These are phyloP conservation scores for Suillus discolor DNA, from an alignment of 768 basidiomycete species.

Conservation along the genomic window DNA sequence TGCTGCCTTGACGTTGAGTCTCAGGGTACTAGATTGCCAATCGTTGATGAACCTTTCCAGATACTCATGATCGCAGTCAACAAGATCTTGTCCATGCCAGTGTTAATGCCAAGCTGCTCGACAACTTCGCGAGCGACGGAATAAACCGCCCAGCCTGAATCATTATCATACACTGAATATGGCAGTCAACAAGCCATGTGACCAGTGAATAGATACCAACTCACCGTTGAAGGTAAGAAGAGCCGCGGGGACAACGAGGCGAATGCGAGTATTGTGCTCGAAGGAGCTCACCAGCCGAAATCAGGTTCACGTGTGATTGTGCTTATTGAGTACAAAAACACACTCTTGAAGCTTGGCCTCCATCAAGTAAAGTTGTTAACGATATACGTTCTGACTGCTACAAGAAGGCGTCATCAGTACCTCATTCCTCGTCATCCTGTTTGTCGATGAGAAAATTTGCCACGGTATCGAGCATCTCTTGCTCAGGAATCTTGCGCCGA, in stretches of 20 bases:
- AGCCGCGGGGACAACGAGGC: background rate
- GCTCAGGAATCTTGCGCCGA: conserved; percentile 32
- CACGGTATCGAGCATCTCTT: conserved; percentile 42
- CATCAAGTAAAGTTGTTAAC: conserved; percentile 1
- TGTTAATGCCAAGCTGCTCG: background rate
- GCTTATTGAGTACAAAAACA: background rate
- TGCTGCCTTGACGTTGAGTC: background rate
- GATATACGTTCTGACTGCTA: background rate
- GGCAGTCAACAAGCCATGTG: background rate
- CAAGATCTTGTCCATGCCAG: background rate
- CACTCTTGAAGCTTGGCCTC: background rate
- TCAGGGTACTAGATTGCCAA: background rate
- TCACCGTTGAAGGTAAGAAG: background rate
- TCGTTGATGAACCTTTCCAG: background rate
- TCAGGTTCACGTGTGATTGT: background rate
- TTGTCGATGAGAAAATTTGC: conserved; percentile 41
- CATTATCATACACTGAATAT: background rate
- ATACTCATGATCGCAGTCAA: background rate
- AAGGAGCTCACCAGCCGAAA: conserved; percentile 2
- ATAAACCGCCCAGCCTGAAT: background rate
- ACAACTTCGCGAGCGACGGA: background rate
- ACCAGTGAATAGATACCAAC: background rate
- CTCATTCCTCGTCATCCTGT: background rate
- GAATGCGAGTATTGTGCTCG: background rate
- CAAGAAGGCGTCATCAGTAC: background rate